Base-by-base conservation (phyloP, 768 basidiomycete genomes). In the Gautieria morchelliformis region DNA sequence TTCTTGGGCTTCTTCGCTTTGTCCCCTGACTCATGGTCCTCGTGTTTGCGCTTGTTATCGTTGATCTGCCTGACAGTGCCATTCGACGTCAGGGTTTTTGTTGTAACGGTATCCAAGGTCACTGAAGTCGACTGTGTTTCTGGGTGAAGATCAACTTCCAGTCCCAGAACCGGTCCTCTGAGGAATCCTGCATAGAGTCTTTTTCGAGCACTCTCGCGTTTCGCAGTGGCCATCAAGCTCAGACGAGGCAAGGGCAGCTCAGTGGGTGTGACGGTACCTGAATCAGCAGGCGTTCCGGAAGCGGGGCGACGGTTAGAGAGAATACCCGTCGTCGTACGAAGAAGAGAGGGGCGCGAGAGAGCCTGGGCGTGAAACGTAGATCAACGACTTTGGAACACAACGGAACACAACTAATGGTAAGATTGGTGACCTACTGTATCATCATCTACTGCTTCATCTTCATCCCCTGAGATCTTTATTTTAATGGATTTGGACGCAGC, bases 401-500 rank as follows among this genome's bases (percentile, higher is more conserved):
- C 9, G 2, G 35, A 37, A 14, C 35, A 15, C n/a, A 39, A 56
- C 49, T 17, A 20, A 53, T 55, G 33, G 41, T 40, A 56, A 14
- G 30, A 24, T 45, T 14, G 32, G n/a, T 32, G 17, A 62, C 63
- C 30, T 60, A 66, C 58, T 64, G 65, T 65, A 37, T n/a, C 20
- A 39, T 37, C 37, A 39, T 40, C 32, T 52, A 6, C 50, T 52
- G 67, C 74, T 45, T 71, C 70, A n/a, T 75, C 77, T 17, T 79
- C 78, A 53, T 77, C 77, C 52, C 74, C 76, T 19, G 75, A 67
- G 56, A 86, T 66, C 65, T 83, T 84, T 42, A 94, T 77, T 58
- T 84, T 81, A 53, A 97, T 91, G 30, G 89, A 81, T 61, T 85
- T 85, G 0, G 93, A 85, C 19, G 93, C 91, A 14, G 85, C 83